Base-by-base conservation (phyloP, 2,329 filamentous ascomycete genomes). In the Nannizziopsis barbatae region DNA sequence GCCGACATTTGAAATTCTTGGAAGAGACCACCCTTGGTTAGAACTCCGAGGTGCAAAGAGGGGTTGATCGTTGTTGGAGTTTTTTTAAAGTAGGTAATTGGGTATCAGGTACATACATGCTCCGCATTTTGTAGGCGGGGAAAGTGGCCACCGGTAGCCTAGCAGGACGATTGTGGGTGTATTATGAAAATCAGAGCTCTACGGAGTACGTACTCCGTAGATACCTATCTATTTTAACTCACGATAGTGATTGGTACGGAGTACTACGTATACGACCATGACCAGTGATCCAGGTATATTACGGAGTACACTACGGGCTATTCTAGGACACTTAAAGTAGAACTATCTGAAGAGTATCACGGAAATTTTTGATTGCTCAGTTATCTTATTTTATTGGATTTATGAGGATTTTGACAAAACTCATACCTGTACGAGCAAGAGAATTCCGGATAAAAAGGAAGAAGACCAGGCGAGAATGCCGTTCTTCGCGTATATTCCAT, bases 401-500 rank as follows among this genome's bases (percentile, higher is more conserved):
- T 38, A 47, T 47, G 45, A 47, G 45, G 22, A 10, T 17, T 8
- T 31, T 41, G 33, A 12, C 7, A 33, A 22, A 12, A 33, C 37
- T 22, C 38, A 47, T 41, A 47, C 27, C 32, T 5, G 37, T 20
- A 10, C 40, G 44, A 33, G 30, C 27, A 47, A 40, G 38, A 35
- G 15, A 36, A 30, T 14, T 30, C 14, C 17, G 45, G 38, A 42
- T 32, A 46, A 46, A 45, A 63, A 63, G 59, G 50, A 60, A 64
- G 71, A 73, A 73, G 70, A 73, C 70, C 71, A 73, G 71, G 71
- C 71, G 57, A 62, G 57, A 66, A 60, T 59, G 71, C 71, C 71
- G 71, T 74, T 74, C 71, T 67, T 67, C 71, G 68, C 71, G 71
- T 73, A 69, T 69, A 69, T 71, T 70, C 68, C 66, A 69, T 68